phyloP scores from a whole-genome alignment of 2,329 filamentous ascomycete species.

The Penicillium polonicum region DNA sequence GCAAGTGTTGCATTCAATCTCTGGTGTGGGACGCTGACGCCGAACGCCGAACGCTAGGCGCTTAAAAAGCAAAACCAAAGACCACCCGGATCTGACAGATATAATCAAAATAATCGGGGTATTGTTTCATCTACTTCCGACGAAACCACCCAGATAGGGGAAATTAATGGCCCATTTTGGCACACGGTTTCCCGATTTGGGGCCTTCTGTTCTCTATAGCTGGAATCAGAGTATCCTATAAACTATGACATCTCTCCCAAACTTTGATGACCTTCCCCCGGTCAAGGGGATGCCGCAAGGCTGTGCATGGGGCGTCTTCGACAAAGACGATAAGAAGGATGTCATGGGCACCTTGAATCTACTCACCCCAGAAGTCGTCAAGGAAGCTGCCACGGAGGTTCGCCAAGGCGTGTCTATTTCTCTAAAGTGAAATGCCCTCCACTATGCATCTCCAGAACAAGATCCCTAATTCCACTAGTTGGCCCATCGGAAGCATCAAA shows the following conservation, averaged over 20 bases:
- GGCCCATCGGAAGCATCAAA: conserved; percentile 33
- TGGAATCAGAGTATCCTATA: background rate
- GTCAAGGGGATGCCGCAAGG: conserved; percentile 44
- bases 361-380: conserved; percentile 45
- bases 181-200: background rate
- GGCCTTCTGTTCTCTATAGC: background rate
- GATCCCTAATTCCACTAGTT: conserved; percentile 9
- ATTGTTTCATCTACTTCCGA: background rate
- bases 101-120: background rate
- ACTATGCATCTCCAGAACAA: background rate
- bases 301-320: conserved; percentile 46
- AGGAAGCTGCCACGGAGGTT: conserved; percentile 44
- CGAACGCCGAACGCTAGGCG: background rate
- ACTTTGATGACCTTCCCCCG: conserved; percentile 44
- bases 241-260: conserved; percentile 18
- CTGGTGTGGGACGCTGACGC: background rate
- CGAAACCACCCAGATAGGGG: background rate
- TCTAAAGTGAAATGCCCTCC: conserved; percentile 40
- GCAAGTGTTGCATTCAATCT: background rate
- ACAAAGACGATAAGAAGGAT: conserved; percentile 44
- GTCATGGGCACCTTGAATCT: conserved; percentile 47
- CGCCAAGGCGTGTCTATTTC: conserved; percentile 43
- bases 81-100: background rate
- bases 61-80: background rate
- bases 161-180: background rate